Conservation (phyloP, 2,329 filamentous ascomycete genomes). For the Thielaviopsis ethacetica region DNA sequence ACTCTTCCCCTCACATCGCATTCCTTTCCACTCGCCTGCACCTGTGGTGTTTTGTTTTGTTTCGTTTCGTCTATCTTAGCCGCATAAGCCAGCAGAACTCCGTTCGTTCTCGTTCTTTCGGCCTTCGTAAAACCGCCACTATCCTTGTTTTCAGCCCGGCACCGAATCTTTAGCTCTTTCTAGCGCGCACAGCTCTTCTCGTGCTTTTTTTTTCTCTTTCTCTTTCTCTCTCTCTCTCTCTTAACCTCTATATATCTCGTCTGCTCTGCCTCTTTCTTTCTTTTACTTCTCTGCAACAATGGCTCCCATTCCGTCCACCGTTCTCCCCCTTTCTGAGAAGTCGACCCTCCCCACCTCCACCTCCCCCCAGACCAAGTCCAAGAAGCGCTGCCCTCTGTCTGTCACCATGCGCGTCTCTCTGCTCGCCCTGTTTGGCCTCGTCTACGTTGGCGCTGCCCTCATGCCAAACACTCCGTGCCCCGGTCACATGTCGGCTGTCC, state of each 20-base stretch:
- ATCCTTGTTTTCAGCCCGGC: not conserved
- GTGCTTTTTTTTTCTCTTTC: not conserved
- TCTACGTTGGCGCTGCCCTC: conserved; percentile 2
- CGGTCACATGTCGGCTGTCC: not conserved
- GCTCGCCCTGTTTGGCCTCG: conserved; percentile 6
- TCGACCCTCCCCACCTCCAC: not conserved
- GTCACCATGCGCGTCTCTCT: conserved; percentile 8
- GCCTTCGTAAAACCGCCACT: not conserved
- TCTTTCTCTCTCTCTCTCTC: not conserved
- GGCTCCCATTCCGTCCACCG: not conserved
- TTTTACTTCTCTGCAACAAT: not conserved
- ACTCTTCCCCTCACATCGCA: not conserved
- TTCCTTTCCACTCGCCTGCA: not conserved
- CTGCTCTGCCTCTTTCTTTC: not conserved
- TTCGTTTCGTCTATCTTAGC: not conserved
- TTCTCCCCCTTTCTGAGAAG: not conserved
- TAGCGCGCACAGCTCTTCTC: not conserved
- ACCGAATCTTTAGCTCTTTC: not conserved
- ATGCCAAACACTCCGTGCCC: not conserved
- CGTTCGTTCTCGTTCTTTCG: not conserved
- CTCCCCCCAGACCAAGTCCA: not conserved
- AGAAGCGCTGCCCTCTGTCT: conserved; percentile 2
- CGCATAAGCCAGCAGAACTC: not conserved
- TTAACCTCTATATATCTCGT: not conserved
- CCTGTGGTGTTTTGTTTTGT: not conserved